phyloP scores from a whole-genome alignment of 345 rosid species.

The Linum trigynum region DNA sequence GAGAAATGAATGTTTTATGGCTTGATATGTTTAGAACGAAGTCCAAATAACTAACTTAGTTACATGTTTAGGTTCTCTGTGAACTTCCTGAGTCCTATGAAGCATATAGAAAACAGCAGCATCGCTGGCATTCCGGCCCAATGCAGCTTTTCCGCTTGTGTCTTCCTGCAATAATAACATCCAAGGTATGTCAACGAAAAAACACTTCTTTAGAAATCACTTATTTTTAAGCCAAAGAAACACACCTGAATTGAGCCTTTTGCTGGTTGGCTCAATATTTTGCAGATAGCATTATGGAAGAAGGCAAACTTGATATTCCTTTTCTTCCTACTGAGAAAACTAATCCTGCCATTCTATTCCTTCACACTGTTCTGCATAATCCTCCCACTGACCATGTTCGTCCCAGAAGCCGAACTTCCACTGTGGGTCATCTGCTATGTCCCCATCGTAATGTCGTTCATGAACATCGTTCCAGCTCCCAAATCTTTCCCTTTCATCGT shows the following conservation, averaged over 20 bases:
- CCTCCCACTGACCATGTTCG: constrained; percentile 80
- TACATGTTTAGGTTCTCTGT: constrained; percentile 52
- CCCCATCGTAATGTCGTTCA: constrained; percentile 74
- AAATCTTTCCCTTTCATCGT: constrained; percentile 74
- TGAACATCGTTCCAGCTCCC: constrained; percentile 74
- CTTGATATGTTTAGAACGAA: too few relatives aligned
- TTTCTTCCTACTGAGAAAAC: constrained; percentile 73
- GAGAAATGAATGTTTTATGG: too few relatives aligned
- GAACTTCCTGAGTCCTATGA: constrained; percentile 86
- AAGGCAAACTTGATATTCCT: constrained; percentile 67
- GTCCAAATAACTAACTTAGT: constrained; percentile 3
- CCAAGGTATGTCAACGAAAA: constrained; percentile 38
- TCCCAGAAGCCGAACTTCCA: constrained; percentile 82
- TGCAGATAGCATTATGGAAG: constrained; percentile 75
- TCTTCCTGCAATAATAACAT: constrained; percentile 60
- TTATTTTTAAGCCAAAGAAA: too few relatives aligned
- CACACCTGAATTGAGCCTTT: constrained; percentile 1
- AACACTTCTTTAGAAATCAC: neutral
- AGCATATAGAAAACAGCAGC: constrained; percentile 90
- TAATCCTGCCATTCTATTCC: constrained; percentile 83
- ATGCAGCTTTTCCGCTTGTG: constrained; percentile 90
- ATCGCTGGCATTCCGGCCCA: constrained; percentile 93
- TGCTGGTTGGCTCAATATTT: constrained; percentile 4
- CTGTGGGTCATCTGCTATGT: constrained; percentile 78
- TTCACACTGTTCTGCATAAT: constrained; percentile 84